Percentiles rank a stretch among this genome's conserved stretches.
These are phyloP conservation scores for Podospora anserina DNA, from an alignment of 495 filamentous ascomycete genomes.

Conservation along the genomic window DNA sequence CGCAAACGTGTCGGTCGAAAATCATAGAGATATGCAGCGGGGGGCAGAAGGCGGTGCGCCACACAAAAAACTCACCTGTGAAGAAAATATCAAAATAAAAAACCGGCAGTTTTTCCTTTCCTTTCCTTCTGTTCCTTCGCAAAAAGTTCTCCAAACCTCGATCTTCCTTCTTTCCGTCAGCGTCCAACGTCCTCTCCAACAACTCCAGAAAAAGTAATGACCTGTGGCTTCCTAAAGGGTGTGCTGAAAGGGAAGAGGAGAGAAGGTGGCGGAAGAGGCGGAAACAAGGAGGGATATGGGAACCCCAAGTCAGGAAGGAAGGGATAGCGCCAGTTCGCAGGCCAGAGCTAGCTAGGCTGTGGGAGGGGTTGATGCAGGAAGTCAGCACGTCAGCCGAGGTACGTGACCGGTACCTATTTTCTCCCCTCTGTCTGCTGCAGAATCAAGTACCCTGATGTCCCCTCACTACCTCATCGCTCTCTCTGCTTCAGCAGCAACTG, in stretches of 20 bases:
- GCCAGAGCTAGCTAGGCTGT: conserved; percentile 13
- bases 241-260: conserved; percentile 23
- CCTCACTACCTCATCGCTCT: neutral
- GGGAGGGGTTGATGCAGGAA: neutral
- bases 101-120: neutral
- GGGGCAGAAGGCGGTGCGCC: neutral
- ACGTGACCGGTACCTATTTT: neutral
- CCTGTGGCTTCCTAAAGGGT: conserved; percentile 9
- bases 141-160: conserved; percentile 4
- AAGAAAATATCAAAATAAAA: conserved; percentile 6
- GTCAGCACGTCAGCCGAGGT: neutral
- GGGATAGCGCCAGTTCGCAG: conserved; percentile 24
- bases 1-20: conserved; percentile 1
- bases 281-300: conserved; percentile 27
- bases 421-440: neutral
- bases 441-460: neutral
- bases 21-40: neutral
- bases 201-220: conserved; percentile 32
- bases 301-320: conserved; percentile 20
- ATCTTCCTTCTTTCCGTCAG: conserved; percentile 22
- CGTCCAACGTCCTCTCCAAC: conserved; percentile 34
- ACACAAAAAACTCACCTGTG: conserved; percentile 2
- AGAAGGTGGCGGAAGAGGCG: conserved; percentile 29
- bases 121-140: conserved; percentile 11
- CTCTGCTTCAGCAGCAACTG: neutral